Percentiles rank a stretch among this genome's conserved stretches.
Evolutionary conservation across 2,329 filamentous ascomycete genomes (phyloP).

Genomic region (Colletotrichum falcatum): DNA sequence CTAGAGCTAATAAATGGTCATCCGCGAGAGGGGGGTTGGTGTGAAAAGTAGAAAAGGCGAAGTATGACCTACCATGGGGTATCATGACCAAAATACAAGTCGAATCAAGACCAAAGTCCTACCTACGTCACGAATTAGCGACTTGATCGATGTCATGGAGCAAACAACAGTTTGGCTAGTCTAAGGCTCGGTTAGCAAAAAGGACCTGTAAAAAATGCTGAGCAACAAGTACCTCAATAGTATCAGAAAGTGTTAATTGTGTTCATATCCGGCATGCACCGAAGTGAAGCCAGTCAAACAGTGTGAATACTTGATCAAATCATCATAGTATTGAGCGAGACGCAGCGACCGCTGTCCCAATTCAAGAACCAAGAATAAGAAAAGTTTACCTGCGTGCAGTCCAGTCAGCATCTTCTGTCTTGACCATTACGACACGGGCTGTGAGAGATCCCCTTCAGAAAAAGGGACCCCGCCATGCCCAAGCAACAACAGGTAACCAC

Average conservation of each 20-base stretch:
- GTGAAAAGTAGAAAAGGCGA: not conserved
- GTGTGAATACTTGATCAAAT: slow-evolving; percentile 67
- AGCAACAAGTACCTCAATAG: slow-evolving; percentile 55
- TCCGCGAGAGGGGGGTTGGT: slow-evolving; percentile 57
- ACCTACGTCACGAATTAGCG: slow-evolving; percentile 31
- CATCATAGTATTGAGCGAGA: slow-evolving; percentile 56
- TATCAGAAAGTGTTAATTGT: slow-evolving; percentile 66
- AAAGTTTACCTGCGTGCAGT: slow-evolving; percentile 46
- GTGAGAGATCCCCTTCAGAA: not conserved
- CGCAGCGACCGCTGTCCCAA: not conserved
- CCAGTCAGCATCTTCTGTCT: slow-evolving; percentile 22
- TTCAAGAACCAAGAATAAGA: slow-evolving; percentile 1
- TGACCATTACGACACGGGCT: slow-evolving; percentile 16
- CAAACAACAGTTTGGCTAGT: slow-evolving; percentile 17
- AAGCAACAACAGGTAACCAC: slow-evolving; percentile 46
- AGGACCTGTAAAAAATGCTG: not conserved
- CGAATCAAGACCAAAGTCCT: slow-evolving; percentile 36
- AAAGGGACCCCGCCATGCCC: not conserved
- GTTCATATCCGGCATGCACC: slow-evolving; percentile 62
- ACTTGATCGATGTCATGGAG: not conserved
- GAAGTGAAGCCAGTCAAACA: slow-evolving; percentile 64
- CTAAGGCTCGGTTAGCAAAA: slow-evolving; percentile 4
- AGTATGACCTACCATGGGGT: slow-evolving; percentile 23
- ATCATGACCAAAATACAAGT: slow-evolving; percentile 4
- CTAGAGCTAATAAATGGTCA: slow-evolving; percentile 59